These are phyloP conservation scores for Scleroderma citrinum DNA, from an alignment of 768 basidiomycete species.

Conservation along the genomic window DNA sequence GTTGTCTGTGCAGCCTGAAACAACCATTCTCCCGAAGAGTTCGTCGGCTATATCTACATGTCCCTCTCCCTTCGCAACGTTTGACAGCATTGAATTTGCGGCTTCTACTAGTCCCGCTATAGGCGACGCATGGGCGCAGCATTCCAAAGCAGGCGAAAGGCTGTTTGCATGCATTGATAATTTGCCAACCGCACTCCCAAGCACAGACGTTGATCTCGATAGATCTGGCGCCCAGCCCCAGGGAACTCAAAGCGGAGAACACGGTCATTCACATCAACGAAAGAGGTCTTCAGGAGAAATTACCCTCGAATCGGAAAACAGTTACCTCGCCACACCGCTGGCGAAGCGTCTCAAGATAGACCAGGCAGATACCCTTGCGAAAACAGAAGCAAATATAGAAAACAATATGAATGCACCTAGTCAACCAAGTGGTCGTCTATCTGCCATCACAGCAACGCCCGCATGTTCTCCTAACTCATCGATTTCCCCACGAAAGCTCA, in stretches of 20 bases:
- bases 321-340: background rate
- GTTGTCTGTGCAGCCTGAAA: background rate
- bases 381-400: background rate
- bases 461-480: background rate
- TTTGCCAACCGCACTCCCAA: background rate
- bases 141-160: background rate
- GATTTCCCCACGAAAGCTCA: background rate
- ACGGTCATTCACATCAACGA: background rate
- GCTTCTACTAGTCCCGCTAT: background rate
- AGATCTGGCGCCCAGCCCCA: background rate
- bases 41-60: slow-evolving; percentile 2
- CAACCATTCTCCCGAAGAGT: background rate
- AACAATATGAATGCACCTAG: background rate
- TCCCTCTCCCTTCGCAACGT: slow-evolving; percentile 13
- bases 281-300: background rate
- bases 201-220: background rate
- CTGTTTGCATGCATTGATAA: slow-evolving; percentile 17
- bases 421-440: background rate
- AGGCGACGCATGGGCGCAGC: background rate
- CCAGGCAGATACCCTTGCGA: background rate
- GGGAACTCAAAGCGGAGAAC: background rate
- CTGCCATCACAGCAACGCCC: background rate
- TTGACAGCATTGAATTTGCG: background rate
- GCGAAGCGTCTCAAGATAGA: slow-evolving; percentile 16
- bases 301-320: background rate